phyloP scores from a whole-genome alignment of 768 basidiomycete species.

The Cystobasidiopsis lactophilus region DNA sequence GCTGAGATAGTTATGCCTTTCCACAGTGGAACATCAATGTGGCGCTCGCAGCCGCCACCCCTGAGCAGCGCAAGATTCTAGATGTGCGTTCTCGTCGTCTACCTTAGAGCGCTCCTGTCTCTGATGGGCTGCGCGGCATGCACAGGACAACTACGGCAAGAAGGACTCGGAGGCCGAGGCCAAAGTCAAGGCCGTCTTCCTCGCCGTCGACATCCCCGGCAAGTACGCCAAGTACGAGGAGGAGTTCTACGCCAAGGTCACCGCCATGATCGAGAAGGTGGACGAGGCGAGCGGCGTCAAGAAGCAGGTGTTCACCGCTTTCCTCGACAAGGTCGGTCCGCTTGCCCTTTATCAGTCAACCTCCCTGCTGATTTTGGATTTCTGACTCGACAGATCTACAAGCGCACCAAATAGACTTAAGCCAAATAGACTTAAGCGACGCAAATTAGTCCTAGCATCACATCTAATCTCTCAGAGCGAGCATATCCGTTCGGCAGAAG shows the following conservation, averaged over 20 bases:
- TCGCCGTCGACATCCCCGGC: constrained; percentile 37
- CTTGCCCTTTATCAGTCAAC: neutral
- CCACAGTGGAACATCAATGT: constrained; percentile 87
- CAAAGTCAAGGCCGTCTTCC: constrained; percentile 45
- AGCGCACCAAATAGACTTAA: constrained; percentile 15
- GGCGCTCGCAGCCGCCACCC: constrained; percentile 35
- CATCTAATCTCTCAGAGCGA: too few species aligned
- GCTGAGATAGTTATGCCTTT: too few species aligned
- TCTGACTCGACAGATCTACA: constrained; percentile 9
- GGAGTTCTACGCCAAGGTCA: constrained; percentile 42
- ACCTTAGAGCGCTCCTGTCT: neutral
- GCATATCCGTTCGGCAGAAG: too few species aligned
- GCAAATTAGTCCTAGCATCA: too few species aligned
- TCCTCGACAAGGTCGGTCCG: constrained; percentile 68
- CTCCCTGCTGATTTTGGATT: neutral
- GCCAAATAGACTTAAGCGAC: too few species aligned
- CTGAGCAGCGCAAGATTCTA: constrained; percentile 29
- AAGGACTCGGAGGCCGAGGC: constrained; percentile 39
- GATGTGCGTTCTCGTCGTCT: constrained; percentile 23
- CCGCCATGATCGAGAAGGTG: constrained; percentile 37
- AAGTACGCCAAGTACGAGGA: constrained; percentile 63
- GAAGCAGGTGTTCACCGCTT: constrained; percentile 55
- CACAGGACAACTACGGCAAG: constrained; percentile 43
- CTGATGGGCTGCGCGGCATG: neutral
- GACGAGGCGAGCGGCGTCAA: constrained; percentile 30